phyloP scores from a whole-genome alignment of 768 basidiomycete genomes.

The Fomitopsis serialis region DNA sequence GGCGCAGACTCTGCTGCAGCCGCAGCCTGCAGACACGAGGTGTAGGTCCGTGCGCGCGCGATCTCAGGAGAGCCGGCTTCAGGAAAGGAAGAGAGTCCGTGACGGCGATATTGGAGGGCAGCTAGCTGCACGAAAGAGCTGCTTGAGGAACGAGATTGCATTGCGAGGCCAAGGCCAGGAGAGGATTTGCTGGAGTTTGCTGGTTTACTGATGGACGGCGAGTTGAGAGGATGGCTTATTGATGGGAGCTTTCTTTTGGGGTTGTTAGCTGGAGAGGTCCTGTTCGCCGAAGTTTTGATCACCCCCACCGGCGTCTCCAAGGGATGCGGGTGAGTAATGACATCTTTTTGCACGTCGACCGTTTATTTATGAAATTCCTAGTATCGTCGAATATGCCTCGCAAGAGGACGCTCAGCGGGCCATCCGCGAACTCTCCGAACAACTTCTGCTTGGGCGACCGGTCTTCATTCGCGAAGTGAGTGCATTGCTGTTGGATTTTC shows the following conservation, averaged over 20 bases:
- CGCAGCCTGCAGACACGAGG: conserved; percentile 5
- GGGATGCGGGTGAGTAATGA: conserved; percentile 87
- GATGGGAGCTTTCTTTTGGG: conserved; percentile 90
- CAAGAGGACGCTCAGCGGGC: conserved; percentile 86
- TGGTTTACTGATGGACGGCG: conserved; percentile 41
- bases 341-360: background rate
- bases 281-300: conserved; percentile 98
- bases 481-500: conserved; percentile 7
- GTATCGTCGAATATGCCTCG: conserved; percentile 94
- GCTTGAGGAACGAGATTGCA: conserved; percentile 7
- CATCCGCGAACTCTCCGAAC: conserved; percentile 87
- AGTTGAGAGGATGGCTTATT: conserved; percentile 79
- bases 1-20: background rate
- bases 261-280: conserved; percentile 97
- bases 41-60: background rate
- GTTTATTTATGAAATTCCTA: conserved; percentile 28
- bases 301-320: conserved; percentile 97
- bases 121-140: conserved; percentile 1
- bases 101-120: background rate
- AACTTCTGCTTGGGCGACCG: conserved; percentile 84
- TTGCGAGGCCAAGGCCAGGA: background rate
- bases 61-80: background rate
- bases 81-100: background rate
- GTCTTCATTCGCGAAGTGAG: conserved; percentile 95
- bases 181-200: conserved; percentile 21